Base-by-base conservation (phyloP, 331 rosid genomes). In the Malus hybrid region DNA sequence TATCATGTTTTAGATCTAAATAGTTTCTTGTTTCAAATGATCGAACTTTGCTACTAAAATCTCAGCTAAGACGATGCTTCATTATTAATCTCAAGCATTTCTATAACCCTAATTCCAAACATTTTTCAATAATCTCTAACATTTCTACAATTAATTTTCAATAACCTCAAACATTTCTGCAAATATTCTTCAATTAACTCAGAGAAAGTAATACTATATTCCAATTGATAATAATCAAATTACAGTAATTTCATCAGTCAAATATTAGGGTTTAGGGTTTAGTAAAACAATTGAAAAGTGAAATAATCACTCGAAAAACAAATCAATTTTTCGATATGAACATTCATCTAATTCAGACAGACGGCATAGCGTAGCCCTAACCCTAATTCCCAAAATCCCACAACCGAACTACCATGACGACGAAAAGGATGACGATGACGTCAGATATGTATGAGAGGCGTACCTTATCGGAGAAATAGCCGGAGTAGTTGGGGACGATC, bases 381-480 rank as follows among this genome's bases (percentile, higher is more conserved):
- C 50, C 77, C 73, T 22, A 67, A 52, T 34, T 62, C 14, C 18
- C 7, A 46, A 33, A 59, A 28, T 18, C 7, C 7, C 48, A 10
- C 0, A 10, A 42, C 1, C 14, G 48, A 27, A 32, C n/a, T 22
- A 50, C 72, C 36, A 22, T 3, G 48, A 69, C 2, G 13, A 4
- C 27, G 16, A 10, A 3, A 14, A 76, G 4, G 27, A 52, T 11
- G 64, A 63, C 13, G 39, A 71, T 69, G 36, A 46, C 19, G 27
- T 57, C 12, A 57, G 56, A 4, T 12, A 8, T 15, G 28, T 14
- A 27, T n/a, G 39, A 42, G 65, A 29, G 13, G 3, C 12, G 16
- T 66, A 79, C 82, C 82, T 72, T 36, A 63, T 27, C 31, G 20
- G 61, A 59, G 18, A 65, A 65, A 20, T 8, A 7, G 68, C 19